Percentiles rank a stretch among this genome's conserved stretches.
Evolutionary conservation across 768 basidiomycete species (phyloP).

Genomic region (Rhodotorula diobovata): DNA sequence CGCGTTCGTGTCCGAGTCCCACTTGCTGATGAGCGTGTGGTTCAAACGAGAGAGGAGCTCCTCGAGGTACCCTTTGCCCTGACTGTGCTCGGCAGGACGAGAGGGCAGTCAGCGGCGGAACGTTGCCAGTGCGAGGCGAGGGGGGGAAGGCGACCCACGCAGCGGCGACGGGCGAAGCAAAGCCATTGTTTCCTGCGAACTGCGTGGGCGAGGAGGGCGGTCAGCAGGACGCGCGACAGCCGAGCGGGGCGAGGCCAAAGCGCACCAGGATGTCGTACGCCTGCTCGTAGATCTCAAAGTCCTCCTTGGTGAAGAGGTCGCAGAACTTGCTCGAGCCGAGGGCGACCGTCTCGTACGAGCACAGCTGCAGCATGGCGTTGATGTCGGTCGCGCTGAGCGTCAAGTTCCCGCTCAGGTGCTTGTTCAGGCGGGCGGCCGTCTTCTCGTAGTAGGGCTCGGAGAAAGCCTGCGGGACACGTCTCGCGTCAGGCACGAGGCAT

Average conservation of each 20-base stretch:
- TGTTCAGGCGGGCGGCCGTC: constrained; percentile 41
- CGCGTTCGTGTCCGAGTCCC: constrained; percentile 44
- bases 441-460: constrained; percentile 23
- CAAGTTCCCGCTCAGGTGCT: constrained; percentile 35
- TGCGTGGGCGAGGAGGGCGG: constrained; percentile 28
- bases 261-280: constrained; percentile 20
- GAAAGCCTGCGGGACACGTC: not conserved
- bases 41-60: constrained; percentile 47
- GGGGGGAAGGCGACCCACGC: constrained; percentile 42
- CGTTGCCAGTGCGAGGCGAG: too few relatives aligned
- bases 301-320: constrained; percentile 46
- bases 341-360: constrained; percentile 40
- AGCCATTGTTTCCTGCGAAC: constrained; percentile 52
- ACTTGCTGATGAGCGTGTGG: constrained; percentile 37
- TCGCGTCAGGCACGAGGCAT: too few relatives aligned
- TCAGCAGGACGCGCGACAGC: too few relatives aligned
- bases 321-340: constrained; percentile 47
- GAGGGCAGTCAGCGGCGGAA: too few relatives aligned
- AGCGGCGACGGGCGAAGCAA: constrained; percentile 45
- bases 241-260: too few relatives aligned
- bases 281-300: constrained; percentile 29
- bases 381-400: constrained; percentile 43
- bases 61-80: constrained; percentile 46
- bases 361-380: constrained; percentile 46
- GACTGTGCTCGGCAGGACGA: constrained; percentile 38